Evolutionary conservation across 441 rosid genomes (phyloP).

Genomic region (Syzygium syzygioides): DNA sequence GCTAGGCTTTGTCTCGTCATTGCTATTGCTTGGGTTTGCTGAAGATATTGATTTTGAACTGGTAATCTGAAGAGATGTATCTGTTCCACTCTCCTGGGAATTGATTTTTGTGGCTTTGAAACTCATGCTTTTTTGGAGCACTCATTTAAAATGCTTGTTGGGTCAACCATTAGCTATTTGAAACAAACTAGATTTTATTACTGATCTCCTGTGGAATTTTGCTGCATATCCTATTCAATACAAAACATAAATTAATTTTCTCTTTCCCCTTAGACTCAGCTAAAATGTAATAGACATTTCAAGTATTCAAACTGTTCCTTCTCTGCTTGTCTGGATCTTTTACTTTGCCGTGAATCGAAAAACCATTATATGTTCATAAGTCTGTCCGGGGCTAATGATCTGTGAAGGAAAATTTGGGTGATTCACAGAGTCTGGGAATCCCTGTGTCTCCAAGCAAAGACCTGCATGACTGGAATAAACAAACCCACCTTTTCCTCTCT

Average conservation of each 20-base stretch:
- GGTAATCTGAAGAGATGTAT: neutral
- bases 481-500: slow-evolving; percentile 39
- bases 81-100: neutral
- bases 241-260: neutral
- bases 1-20: neutral
- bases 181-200: neutral
- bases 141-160: neutral
- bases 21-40: neutral
- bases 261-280: neutral
- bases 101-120: neutral
- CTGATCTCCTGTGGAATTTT: neutral
- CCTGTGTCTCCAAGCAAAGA: slow-evolving; percentile 67
- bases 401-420: slow-evolving; percentile 44
- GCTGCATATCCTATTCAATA: neutral
- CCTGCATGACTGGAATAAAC: slow-evolving; percentile 43
- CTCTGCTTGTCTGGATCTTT: neutral
- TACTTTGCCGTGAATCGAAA: slow-evolving; percentile 13
- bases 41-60: neutral
- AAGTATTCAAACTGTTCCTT: neutral
- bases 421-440: slow-evolving; percentile 52
- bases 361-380: slow-evolving; percentile 37
- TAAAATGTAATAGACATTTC: neutral
- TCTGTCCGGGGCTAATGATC: slow-evolving; percentile 31
- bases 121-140: neutral
- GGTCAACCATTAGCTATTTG: neutral